Conservation (phyloP, 495 filamentous ascomycete genomes). For the Xylaria cubensis region DNA sequence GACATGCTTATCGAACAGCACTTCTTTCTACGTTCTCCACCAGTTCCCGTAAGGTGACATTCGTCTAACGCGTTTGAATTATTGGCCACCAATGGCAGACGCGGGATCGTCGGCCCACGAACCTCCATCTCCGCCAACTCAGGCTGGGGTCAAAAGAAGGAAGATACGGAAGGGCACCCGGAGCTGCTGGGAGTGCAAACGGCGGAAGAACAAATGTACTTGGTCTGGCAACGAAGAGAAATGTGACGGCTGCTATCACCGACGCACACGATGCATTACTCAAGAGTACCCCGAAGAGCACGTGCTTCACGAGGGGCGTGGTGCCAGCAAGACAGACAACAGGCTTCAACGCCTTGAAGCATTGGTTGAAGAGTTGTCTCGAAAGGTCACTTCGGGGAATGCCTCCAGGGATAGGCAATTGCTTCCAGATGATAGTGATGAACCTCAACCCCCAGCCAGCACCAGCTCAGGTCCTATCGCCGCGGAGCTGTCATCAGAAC, state of each 20-base stretch:
- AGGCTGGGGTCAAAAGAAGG: constrained; percentile 32
- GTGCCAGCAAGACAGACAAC: constrained; percentile 38
- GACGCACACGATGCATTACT: constrained; percentile 44
- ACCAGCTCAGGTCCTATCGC: not conserved
- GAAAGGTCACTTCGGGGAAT: not conserved
- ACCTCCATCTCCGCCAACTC: not conserved
- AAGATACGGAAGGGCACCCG: constrained; percentile 57
- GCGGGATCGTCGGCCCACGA: constrained; percentile 15
- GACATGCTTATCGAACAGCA: not conserved
- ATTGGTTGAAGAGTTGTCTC: constrained; percentile 8
- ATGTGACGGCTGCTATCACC: constrained; percentile 53
- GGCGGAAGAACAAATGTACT: constrained; percentile 56
- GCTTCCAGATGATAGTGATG: constrained; percentile 1
- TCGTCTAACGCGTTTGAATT: not conserved
- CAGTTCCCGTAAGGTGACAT: not conserved
- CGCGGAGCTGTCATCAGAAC: not conserved
- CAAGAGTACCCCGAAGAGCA: constrained; percentile 48
- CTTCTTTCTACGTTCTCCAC: not conserved
- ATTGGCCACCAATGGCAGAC: constrained; percentile 12
- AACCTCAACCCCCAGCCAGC: not conserved
- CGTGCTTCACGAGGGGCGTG: constrained; percentile 21
- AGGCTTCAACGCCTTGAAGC: constrained; percentile 17
- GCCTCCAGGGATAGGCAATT: no score
- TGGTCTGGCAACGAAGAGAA: constrained; percentile 36
- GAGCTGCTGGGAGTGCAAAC: constrained; percentile 62